Base-by-base conservation (phyloP, 1,284 basidiomycete genomes). In the Trametes polyzona region DNA sequence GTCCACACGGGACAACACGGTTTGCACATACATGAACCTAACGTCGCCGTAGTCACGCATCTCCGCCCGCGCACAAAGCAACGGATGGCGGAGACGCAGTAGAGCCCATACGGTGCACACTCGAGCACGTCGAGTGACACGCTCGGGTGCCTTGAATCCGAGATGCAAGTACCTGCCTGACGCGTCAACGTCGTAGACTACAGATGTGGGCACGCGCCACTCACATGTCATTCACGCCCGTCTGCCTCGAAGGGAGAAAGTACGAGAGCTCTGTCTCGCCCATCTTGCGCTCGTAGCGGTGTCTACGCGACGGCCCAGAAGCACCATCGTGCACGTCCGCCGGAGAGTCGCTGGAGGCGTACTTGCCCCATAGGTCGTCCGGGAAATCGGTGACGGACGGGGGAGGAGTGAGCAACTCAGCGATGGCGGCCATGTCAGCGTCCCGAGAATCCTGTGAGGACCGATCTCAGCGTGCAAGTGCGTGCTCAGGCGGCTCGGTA, bases 201-300 rank as follows among this genome's bases (percentile, higher is more conserved):
- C 37, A 54, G 6, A 42, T n/a, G 55, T 37, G 37, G 47, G 19
- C 21, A 23, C 24, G 41, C 26, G 35, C 29, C 35, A 68, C 80
- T 56, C 67, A 91, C 91, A 93, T 92, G 70, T 94, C 91, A 65
- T 93, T 93, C 24, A 92, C 90, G 12, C 91, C 91, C 56, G 77
- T 81, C 46, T 83, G 83, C 19, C 90, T 79, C 4, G 85, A 84
- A 1, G 88, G 90, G 10, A 92, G 77, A 67, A 82, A 92, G 69
- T 92, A 92, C 3, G 87, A 88, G 4, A 79, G 68, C 69, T 90
- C 87, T 10, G 81, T 87, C 57, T 88, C 80, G 8, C 87, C 86
- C 62, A 90, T 74, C 58, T 67, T 73, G 23, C 83, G 75, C 66
- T 83, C 78, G 57, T 61, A 65, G n/a, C 49, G 61, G 16, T 54